Conservation (phyloP, 495 filamentous ascomycete species). For the Sporormia fimetaria region DNA sequence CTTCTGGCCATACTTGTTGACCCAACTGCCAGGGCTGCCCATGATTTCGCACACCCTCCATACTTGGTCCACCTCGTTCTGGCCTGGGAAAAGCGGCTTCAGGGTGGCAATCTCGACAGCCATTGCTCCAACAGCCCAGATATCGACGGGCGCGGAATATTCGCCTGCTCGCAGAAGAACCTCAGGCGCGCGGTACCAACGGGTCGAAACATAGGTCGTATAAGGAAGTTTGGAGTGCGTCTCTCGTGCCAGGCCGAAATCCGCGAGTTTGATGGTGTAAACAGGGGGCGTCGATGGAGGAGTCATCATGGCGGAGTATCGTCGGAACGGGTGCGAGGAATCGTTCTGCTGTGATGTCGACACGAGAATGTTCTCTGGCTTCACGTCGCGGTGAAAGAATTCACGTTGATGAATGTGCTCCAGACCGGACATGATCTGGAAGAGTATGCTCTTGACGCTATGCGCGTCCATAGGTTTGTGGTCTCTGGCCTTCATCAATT, state of each 20-base stretch:
- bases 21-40: constrained; percentile 98
- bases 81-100: constrained; percentile 93
- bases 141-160: constrained; percentile 96
- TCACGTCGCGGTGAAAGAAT: constrained; percentile 99
- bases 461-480: constrained; percentile 82
- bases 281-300: constrained; percentile 86
- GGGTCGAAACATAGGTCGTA: constrained; percentile 95
- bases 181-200: constrained; percentile 97
- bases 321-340: constrained; percentile 62
- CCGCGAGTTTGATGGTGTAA: constrained; percentile 97
- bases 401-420: constrained; percentile 94
- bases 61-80: constrained; percentile 97
- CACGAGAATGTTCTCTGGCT: constrained; percentile 97
- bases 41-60: constrained; percentile 99
- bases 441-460: constrained; percentile 95
- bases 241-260: constrained; percentile 96
- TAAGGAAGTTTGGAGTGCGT: constrained; percentile 93
- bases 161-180: constrained; percentile 89
- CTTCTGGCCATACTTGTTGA: constrained; percentile 72
- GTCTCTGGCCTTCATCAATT: constrained; percentile 96
- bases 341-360: constrained; percentile 82
- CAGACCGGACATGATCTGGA: constrained; percentile 89
- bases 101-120: constrained; percentile 95
- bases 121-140: constrained; percentile 99
- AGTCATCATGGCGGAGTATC: constrained; percentile 88